phyloP scores from a whole-genome alignment of 345 rosid genomes.

The Kandelia obovata region DNA sequence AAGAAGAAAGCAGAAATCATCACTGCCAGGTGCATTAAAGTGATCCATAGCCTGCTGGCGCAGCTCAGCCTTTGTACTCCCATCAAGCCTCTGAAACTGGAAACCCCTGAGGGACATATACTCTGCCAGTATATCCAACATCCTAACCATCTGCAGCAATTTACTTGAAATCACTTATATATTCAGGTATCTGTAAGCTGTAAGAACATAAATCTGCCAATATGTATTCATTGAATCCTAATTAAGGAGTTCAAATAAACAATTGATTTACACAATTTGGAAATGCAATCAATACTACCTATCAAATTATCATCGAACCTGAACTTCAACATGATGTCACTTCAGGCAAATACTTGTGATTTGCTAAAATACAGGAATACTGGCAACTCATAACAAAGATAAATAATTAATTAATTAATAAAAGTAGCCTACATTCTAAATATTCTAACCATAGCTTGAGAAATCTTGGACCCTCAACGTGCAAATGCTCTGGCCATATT shows the following conservation, averaged over 20 bases:
- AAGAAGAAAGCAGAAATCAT: constrained; percentile 98
- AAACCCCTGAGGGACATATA: constrained; percentile 92
- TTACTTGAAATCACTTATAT: neutral
- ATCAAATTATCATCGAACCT: neutral
- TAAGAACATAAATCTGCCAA: neutral
- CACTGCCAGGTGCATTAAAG: constrained; percentile 97
- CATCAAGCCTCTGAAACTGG: constrained; percentile 98
- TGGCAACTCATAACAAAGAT: too few species aligned
- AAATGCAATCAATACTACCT: neutral
- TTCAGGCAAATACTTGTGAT: too few species aligned
- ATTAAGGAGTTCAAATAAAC: neutral
- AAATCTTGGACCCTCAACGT: too few species aligned
- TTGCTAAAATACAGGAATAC: too few species aligned
- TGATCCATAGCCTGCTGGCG: constrained; percentile 99
- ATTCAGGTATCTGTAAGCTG: neutral
- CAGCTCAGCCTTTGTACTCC: constrained; percentile 98
- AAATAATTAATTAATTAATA: too few species aligned
- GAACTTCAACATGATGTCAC: too few species aligned
- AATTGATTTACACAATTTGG: too few species aligned
- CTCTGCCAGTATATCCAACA: constrained; percentile 94
- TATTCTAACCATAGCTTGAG: too few species aligned
- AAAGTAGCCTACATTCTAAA: too few species aligned
- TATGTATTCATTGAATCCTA: neutral
- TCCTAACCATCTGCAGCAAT: constrained; percentile 85
- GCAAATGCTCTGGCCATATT: too few species aligned